Percentiles rank a stretch among this genome's conserved stretches.
Conservation (phyloP, 768 basidiomycete genomes). For the Gautieria morchelliformis region DNA sequence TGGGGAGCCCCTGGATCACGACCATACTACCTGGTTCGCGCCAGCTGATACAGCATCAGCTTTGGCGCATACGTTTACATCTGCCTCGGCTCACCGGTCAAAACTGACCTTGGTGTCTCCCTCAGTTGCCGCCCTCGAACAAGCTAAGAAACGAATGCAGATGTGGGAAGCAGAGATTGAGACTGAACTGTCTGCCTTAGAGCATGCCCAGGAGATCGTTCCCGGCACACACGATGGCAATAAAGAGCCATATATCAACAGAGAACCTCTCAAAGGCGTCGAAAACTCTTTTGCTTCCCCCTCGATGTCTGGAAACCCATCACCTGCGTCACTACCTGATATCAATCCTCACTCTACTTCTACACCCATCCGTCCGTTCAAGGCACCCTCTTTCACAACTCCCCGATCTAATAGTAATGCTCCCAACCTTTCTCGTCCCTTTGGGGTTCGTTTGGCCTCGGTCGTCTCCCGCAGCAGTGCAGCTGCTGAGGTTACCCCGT, state of each 20-base stretch:
- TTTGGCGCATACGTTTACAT: slow-evolving; percentile 12
- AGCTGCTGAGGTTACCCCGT: neutral
- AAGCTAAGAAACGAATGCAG: slow-evolving; percentile 42
- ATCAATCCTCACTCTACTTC: neutral
- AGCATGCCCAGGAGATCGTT: neutral
- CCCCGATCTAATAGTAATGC: neutral
- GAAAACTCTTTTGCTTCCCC: neutral
- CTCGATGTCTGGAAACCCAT: neutral
- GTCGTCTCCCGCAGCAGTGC: slow-evolving; percentile 6
- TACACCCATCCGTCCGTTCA: neutral
- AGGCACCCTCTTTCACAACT: neutral
- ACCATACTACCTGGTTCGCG: slow-evolving; percentile 8
- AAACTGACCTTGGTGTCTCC: slow-evolving; percentile 22
- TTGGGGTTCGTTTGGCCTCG: neutral
- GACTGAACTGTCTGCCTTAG: neutral
- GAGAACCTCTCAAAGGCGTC: slow-evolving; percentile 4
- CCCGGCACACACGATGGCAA: neutral
- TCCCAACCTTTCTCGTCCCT: neutral
- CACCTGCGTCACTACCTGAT: neutral
- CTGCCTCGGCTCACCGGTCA: slow-evolving; percentile 13
- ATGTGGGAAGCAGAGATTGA: slow-evolving; percentile 13
- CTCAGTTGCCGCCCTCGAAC: slow-evolving; percentile 43
- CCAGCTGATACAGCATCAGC: neutral
- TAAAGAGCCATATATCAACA: neutral
- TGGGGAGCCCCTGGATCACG: neutral